These are phyloP conservation scores for Glycine latifolia DNA, from an alignment of 306 rosid species.

Conservation along the genomic window DNA sequence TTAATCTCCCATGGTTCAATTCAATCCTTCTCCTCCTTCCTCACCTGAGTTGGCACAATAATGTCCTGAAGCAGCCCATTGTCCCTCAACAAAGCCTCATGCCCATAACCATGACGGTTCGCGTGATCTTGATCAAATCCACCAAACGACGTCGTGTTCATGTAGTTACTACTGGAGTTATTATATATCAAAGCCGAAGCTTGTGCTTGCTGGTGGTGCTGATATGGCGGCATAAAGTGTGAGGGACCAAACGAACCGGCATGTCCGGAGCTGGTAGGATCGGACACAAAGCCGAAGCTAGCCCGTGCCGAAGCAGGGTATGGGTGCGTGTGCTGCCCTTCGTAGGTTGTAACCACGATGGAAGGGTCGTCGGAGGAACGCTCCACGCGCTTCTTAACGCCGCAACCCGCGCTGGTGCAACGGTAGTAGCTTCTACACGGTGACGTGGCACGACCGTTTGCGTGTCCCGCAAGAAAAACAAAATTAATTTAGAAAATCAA, in stretches of 20 bases:
- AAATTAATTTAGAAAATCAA: background rate
- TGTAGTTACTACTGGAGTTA: conserved; percentile 12
- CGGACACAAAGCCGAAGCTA: conserved; percentile 33
- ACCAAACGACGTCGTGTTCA: conserved; percentile 45
- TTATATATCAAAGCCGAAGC: conserved; percentile 38
- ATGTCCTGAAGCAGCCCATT: conserved; percentile 86
- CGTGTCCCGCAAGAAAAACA: conserved; percentile 42
- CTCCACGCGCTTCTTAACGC: conserved; percentile 83
- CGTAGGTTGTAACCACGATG: conserved; percentile 74
- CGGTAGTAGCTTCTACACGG: conserved; percentile 72
- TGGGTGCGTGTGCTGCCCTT: conserved; percentile 77
- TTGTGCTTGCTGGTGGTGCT: conserved; percentile 1
- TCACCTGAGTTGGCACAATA: conserved; percentile 64
- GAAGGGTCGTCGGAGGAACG: conserved; percentile 69
- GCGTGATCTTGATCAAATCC: conserved; percentile 42
- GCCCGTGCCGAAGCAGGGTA: conserved; percentile 56
- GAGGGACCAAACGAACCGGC: background rate
- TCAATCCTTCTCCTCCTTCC: conserved; percentile 47
- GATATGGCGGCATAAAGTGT: conserved; percentile 19
- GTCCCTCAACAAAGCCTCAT: conserved; percentile 53
- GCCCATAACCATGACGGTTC: conserved; percentile 35
- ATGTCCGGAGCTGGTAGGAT: background rate
- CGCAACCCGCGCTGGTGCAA: conserved; percentile 64
- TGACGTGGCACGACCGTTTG: background rate
- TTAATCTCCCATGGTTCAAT: too few relatives aligned